Evolutionary conservation across 441 rosid genomes (phyloP).

Genomic region (Macaranga tanarius): DNA sequence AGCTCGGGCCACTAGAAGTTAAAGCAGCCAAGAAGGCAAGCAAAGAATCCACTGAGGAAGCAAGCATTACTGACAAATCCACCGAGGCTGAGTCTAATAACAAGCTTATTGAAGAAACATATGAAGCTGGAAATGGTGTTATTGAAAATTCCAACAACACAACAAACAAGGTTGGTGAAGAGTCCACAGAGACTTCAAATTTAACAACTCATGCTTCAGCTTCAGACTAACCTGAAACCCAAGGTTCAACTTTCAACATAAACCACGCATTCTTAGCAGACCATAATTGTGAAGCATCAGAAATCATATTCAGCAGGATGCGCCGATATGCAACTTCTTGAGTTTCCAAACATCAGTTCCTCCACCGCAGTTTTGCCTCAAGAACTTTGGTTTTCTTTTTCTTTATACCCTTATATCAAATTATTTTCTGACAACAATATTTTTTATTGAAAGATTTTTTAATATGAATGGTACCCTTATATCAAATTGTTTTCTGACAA

Average conservation of each 20-base stretch:
- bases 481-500: not conserved
- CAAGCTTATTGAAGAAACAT: constrained; percentile 17
- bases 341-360: not conserved
- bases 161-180: constrained; percentile 16
- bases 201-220: constrained; percentile 14
- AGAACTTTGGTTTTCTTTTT: not conserved
- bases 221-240: constrained; percentile 25
- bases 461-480: no score
- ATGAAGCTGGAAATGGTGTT: constrained; percentile 20
- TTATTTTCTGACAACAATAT: not conserved
- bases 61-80: constrained; percentile 17
- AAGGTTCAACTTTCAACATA: constrained; percentile 2
- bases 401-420: not conserved
- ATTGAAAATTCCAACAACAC: constrained; percentile 22
- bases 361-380: not conserved
- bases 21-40: constrained; percentile 21
- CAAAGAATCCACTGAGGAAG: constrained; percentile 19
- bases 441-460: not conserved
- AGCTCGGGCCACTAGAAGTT: constrained; percentile 50
- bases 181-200: constrained; percentile 22
- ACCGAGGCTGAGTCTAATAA: constrained; percentile 7
- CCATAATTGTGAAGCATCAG: not conserved
- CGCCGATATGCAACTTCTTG: not conserved
- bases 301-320: not conserved
- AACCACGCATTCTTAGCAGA: not conserved